Base-by-base conservation (phyloP, 2,329 filamentous ascomycete species). In the Clonostachys chloroleuca region DNA sequence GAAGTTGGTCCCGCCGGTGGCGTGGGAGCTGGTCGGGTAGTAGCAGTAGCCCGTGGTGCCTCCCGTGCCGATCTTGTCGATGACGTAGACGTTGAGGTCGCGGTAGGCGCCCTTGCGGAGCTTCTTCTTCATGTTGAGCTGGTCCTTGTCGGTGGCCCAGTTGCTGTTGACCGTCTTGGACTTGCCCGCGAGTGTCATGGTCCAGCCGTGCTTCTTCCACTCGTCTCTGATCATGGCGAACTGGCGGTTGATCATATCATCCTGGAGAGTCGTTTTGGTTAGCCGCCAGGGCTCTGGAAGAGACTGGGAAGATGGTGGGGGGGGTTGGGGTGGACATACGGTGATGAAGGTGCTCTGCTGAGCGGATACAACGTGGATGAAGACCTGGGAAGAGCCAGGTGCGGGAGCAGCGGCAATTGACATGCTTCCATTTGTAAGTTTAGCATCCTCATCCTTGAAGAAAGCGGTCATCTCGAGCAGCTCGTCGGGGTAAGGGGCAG, bases 51-150 rank as follows among this genome's bases (percentile, higher is more conserved):
- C 70, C 12, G 75, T 61, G 42, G 66, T 58, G 45, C 58, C 59
- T 4, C 24, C 24, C 8, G 24, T 30, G 44, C 58, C 62, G 51
- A 69, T 43, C 4, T 40, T 34, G 24, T 48, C 47, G 16, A 40
- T 59, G 59, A 73, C 72, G 66, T 76, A 76, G 40, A 76, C 37
- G 64, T 77, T 77, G 46, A 77, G 66, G 51, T 68, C 60, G 10
- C 56, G 45, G 55, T 70, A 70, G 42, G 54, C 60, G 47, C 68
- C 68, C 59, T 72, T 65, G 56, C 70, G 69, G 42, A 76, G 67
- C 33, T 66, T 54, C 18, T 55, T 56, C 65, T 74, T 74, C 70
- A 75, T 75, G 42, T 56, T 59, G 39, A 66, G 49, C 56, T 74
- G 65, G 43, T 54, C 52, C 30, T 51, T 46, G 36, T 49, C 48